Evolutionary conservation across 768 basidiomycete genomes (phyloP).

Genomic region (Suillus weaverae): DNA sequence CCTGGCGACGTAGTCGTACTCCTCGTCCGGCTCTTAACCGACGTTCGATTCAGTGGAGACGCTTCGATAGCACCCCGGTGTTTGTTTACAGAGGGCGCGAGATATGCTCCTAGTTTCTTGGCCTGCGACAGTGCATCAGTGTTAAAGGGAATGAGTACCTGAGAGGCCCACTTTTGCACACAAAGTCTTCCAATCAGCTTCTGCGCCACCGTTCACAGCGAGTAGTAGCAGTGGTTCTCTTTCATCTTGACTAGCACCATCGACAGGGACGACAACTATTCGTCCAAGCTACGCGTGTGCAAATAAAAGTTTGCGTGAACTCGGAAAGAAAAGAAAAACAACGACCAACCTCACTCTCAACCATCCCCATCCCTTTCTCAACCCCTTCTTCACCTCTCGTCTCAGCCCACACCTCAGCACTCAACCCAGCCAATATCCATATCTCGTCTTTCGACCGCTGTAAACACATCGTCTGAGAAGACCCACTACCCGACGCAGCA

Average conservation of each 20-base stretch:
- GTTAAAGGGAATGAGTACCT: neutral
- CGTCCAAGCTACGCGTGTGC: slow-evolving; percentile 55
- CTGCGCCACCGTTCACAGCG: slow-evolving; percentile 61
- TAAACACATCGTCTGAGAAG: neutral
- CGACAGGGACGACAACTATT: slow-evolving; percentile 66
- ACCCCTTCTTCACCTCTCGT: slow-evolving; percentile 48
- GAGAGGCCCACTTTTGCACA: slow-evolving; percentile 52
- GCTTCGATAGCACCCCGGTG: slow-evolving; percentile 31
- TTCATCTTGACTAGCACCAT: slow-evolving; percentile 26
- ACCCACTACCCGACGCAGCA: neutral
- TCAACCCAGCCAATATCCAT: slow-evolving; percentile 68
- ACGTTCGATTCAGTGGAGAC: slow-evolving; percentile 5
- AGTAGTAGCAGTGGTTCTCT: slow-evolving; percentile 66
- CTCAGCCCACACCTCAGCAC: slow-evolving; percentile 78
- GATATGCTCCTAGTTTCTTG: slow-evolving; percentile 31
- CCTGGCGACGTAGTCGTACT: slow-evolving; percentile 32
- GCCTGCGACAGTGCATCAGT: slow-evolving; percentile 20
- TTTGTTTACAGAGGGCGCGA: slow-evolving; percentile 39
- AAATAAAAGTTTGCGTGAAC: neutral
- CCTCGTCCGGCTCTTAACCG: slow-evolving; percentile 26
- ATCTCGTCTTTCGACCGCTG: slow-evolving; percentile 68
- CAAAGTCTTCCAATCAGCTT: slow-evolving; percentile 67
- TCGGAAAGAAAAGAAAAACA: slow-evolving; percentile 5
- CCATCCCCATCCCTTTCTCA: slow-evolving; percentile 49
- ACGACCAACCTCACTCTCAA: slow-evolving; percentile 69